Evolutionary conservation across 352 stramenopile genomes (phyloP).

Genomic region (Globisporangium nodosum): DNA sequence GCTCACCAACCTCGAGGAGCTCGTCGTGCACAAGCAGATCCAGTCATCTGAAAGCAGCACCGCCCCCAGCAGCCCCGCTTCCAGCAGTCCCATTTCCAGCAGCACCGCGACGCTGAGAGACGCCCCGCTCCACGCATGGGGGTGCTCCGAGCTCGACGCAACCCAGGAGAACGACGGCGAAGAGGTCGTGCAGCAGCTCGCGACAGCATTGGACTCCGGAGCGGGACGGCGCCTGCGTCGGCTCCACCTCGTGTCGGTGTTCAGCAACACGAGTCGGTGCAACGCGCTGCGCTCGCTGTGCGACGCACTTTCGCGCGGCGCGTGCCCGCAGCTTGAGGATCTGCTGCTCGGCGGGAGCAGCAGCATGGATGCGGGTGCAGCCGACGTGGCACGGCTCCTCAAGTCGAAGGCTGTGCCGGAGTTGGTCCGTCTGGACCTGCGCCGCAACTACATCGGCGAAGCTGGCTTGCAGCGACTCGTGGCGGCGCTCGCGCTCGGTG

Average conservation of each 20-base stretch:
- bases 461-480: constrained; percentile 41
- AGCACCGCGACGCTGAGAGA: neutral
- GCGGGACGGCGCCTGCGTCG: constrained; percentile 34
- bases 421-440: constrained; percentile 50
- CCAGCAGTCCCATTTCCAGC: neutral
- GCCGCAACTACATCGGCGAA: constrained; percentile 70
- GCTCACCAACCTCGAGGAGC: constrained; percentile 51
- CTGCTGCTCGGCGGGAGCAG: constrained; percentile 63
- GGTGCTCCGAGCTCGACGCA: constrained; percentile 49
- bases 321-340: constrained; percentile 46
- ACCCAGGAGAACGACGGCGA: constrained; percentile 53
- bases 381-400: constrained; percentile 40
- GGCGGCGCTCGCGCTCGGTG: constrained; percentile 18
- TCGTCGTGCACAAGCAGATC: constrained; percentile 53
- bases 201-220: constrained; percentile 24
- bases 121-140: constrained; percentile 49
- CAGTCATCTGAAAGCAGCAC: constrained; percentile 2
- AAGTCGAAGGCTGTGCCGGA: constrained; percentile 20
- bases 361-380: constrained; percentile 44
- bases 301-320: constrained; percentile 29
- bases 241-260: constrained; percentile 60
- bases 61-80: neutral
- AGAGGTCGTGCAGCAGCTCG: constrained; percentile 38
- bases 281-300: constrained; percentile 44
- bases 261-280: constrained; percentile 54